phyloP scores from a whole-genome alignment of 345 rosid genomes.

The Aquilaria malaccensis region DNA sequence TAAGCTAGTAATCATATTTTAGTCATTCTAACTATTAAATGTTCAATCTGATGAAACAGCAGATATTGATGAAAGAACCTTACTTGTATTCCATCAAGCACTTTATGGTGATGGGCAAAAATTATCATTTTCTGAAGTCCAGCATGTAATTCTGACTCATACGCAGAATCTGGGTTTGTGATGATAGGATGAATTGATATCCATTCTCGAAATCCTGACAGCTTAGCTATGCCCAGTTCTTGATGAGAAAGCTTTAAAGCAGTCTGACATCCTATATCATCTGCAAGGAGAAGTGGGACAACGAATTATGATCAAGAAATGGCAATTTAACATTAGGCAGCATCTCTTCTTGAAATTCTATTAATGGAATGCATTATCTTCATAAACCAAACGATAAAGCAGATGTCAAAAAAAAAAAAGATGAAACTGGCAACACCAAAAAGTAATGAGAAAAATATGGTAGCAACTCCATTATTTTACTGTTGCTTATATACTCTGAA shows the following conservation, averaged over 20 bases:
- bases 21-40: not conserved
- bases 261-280: constrained; percentile 19
- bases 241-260: constrained; percentile 51
- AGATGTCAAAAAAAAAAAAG: too few relatives aligned
- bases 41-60: not conserved
- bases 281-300: constrained; percentile 26
- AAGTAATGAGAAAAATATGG: too few relatives aligned
- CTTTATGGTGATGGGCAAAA: constrained; percentile 95
- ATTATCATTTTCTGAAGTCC: constrained; percentile 69
- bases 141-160: constrained; percentile 34
- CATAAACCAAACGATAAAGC: too few relatives aligned
- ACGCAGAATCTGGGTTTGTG: constrained; percentile 35
- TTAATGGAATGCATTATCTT: too few relatives aligned
- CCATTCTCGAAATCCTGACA: constrained; percentile 79
- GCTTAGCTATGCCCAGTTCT: constrained; percentile 95
- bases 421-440: too few relatives aligned
- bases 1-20: too few relatives aligned
- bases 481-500: too few relatives aligned
- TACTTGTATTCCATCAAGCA: constrained; percentile 90
- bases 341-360: too few relatives aligned
- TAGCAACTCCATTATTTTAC: too few relatives aligned
- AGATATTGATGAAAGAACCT: constrained; percentile 14
- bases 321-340: too few relatives aligned
- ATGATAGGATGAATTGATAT: constrained; percentile 70
- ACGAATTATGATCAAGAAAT: constrained; percentile 1